Base-by-base conservation (phyloP, 768 basidiomycete species). In the Jaapia argillacea region DNA sequence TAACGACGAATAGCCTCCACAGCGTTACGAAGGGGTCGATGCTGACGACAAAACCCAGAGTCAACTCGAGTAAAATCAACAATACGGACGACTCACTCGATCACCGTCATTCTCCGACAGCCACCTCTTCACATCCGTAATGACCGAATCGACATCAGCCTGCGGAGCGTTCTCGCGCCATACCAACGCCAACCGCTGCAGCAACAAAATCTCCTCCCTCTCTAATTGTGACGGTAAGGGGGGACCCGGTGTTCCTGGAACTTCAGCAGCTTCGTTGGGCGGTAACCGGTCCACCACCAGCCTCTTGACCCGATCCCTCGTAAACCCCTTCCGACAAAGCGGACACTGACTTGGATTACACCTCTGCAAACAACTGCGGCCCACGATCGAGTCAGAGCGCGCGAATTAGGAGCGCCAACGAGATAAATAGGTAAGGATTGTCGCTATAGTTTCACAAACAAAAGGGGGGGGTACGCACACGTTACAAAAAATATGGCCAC, bases 401-500 rank as follows among this genome's bases (percentile, higher is more conserved):
- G n/a, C n/a, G n/a, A n/a, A n/a, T n/a, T n/a, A n/a, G n/a, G n/a
- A n/a, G n/a, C n/a, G n/a, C n/a, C n/a, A n/a, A 33, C 28, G 28
- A 33, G 10, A 16, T 10, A 33, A 10, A 33, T 33, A 33, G 28
- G 16, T 10, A 10, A 33, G 16, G 10, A 10, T 33, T 10, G 16
- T 10, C 28, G 16, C 16, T 10, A 16, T 33, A 33, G 16, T 10
- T 16, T 10, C 28, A 33, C 10, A 10, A 33, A 10, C 28, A 33
- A 16, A 33, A 10, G 10, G 16, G 10, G 10, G 28, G 10, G 28
- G 10, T 10, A 16, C 81, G 57, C 55, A 84, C 83, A 64, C 58
- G 55, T 67, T 66, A 57, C 84, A 86, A 65, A 86, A 85, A 27
- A 83, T 72, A 59, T 86, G 82, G 28, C 85, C 85, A 53, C 85